phyloP scores from a whole-genome alignment of 257 asterid genomes.

The Solanum sparsipilum region DNA sequence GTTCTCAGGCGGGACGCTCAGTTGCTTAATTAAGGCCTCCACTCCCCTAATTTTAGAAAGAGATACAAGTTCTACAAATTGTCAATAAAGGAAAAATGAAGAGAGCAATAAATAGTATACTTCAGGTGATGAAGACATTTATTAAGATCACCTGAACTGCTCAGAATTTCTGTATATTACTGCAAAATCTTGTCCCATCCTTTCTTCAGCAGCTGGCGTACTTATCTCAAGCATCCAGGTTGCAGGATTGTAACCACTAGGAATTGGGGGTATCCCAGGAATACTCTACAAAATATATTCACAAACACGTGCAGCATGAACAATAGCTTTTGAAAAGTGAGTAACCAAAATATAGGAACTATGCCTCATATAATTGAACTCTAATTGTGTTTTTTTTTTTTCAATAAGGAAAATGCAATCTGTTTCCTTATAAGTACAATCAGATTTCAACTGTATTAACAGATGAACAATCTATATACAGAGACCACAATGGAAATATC shows the following conservation, averaged over 20 bases:
- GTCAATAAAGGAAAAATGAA: neutral
- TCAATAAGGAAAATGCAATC: neutral
- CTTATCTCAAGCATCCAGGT: slow-evolving; percentile 95
- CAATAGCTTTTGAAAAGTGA: neutral
- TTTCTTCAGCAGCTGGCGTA: slow-evolving; percentile 62
- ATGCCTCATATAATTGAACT: neutral
- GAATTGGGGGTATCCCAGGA: slow-evolving; percentile 47
- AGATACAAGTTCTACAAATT: neutral
- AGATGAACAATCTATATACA: neutral
- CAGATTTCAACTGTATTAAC: neutral
- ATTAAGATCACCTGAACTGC: slow-evolving; percentile 41
- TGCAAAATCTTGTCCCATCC: slow-evolving; percentile 52
- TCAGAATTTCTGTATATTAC: slow-evolving; percentile 43
- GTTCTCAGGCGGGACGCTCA: slow-evolving; percentile 47
- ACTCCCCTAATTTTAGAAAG: slow-evolving; percentile 39
- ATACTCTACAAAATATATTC: slow-evolving; percentile 25
- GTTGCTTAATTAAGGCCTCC: slow-evolving; percentile 49
- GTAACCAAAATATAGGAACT: neutral
- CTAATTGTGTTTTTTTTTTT: neutral
- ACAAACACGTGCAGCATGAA: slow-evolving; percentile 1
- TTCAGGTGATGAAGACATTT: neutral
- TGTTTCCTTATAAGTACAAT: neutral
- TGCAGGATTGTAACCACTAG: slow-evolving; percentile 77
- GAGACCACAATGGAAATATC: neutral
- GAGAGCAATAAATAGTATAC: neutral